Base-by-base conservation (phyloP, 202 grass and related monocot species). In the Schoenoplectus tabernaemontani region DNA sequence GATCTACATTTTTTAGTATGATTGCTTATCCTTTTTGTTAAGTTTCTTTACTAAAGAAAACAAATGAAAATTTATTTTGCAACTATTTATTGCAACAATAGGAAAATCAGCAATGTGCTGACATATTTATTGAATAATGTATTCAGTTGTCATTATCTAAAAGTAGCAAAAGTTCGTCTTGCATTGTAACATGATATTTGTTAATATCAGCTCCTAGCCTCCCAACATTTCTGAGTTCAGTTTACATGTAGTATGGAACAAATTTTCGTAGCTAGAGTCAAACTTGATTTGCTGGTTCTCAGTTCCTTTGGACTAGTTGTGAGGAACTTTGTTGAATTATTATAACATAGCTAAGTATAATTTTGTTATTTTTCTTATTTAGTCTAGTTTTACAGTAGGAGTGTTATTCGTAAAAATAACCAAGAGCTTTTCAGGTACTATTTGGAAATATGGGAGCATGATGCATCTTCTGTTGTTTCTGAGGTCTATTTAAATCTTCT, bases 381-480 rank as follows among this genome's bases (percentile, higher is more conserved):
- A 34, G 26, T 26, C 32, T 74, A 33, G 26, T 74, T n/a, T 74
- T 53, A 12, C 2, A 32, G 3, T n/a, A 32, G 23, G 46, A n/a
- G 24, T 74, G 69, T 53, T 74, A 33, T 74, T 74, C 2, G 30
- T 34, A 54, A 51, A 33, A 50, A 34, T 74, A 34, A 74, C 46
- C 70, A 28, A 17, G 34, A 74, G 46, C 34, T 74, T 74, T 74
- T 74, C 70, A 74, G 70, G 70, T 74, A 15, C 47, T 74, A 26
- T 74, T 74, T 74, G 70, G 26, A 74, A 74, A 74, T 74, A 53
- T 74, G 70, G 46, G 16, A 74, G 43, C 70, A 54, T 74, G 70
- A 74, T 74, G 70, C 46, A 43, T 74, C 70, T 74, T 74, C 70
- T 74, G 70, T 74, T 74, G 70, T 74, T 74, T 74, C 70, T 74